These are phyloP conservation scores for Croton laevigatus DNA, from an alignment of 441 rosid species.

Conservation along the genomic window DNA sequence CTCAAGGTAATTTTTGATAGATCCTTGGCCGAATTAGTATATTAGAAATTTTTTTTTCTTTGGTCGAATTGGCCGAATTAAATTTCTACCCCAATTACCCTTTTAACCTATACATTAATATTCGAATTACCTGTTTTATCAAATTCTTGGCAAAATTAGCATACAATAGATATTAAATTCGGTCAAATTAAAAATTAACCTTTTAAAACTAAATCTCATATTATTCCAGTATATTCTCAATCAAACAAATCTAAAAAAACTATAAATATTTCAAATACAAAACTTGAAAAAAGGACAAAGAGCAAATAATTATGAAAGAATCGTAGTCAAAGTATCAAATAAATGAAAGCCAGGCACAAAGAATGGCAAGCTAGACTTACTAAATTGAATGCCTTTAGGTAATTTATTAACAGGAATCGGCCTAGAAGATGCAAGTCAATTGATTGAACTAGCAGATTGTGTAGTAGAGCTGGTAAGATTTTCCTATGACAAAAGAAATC, in stretches of 20 bases:
- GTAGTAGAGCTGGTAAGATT: constrained; percentile 29
- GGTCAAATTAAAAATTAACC: too few relatives aligned
- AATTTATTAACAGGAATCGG: constrained; percentile 26
- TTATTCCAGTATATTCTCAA: neutral
- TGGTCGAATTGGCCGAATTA: too few relatives aligned
- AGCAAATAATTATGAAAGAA: constrained; percentile 10
- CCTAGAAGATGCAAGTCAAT: constrained; percentile 23
- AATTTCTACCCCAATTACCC: too few relatives aligned
- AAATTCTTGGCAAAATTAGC: too few relatives aligned
- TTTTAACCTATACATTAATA: too few relatives aligned
- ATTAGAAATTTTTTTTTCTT: too few relatives aligned
- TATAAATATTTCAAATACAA: neutral
- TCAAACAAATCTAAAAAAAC: neutral
- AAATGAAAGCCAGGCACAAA: constrained; percentile 3
- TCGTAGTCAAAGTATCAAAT: constrained; percentile 10
- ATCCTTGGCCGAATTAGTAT: too few relatives aligned
- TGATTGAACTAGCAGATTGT: constrained; percentile 3
- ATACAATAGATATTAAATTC: too few relatives aligned
- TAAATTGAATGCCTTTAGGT: constrained; percentile 36
- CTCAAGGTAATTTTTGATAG: too few relatives aligned
- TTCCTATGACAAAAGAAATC: constrained; percentile 31
- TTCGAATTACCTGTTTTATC: too few relatives aligned
- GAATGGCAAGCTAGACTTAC: constrained; percentile 25
- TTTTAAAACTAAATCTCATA: too few relatives aligned
- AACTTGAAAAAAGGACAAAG: constrained; percentile 6